A percentile compares a stretch with the other conserved stretches of the same genome.
These are phyloP conservation scores for Ophiostoma montium DNA, from an alignment of 2,329 filamentous ascomycete genomes.

Conservation along the genomic window DNA sequence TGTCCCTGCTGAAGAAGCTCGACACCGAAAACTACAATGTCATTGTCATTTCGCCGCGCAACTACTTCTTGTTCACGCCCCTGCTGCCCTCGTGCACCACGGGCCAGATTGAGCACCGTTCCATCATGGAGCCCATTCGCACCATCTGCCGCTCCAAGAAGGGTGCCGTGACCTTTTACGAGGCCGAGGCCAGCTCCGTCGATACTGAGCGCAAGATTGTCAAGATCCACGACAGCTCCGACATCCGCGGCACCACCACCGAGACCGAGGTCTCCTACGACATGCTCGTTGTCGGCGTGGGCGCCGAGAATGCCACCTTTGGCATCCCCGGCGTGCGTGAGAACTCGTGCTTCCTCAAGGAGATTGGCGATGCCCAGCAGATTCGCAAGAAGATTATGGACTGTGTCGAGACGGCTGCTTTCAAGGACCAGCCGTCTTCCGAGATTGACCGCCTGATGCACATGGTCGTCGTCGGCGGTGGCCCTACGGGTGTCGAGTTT, in stretches of 20 bases:
- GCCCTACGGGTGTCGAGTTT: conserved; percentile 94
- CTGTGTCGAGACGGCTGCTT: conserved; percentile 94
- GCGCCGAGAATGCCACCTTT: conserved; percentile 96
- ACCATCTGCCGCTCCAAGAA: conserved; percentile 94
- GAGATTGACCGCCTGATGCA: conserved; percentile 90
- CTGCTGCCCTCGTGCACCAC: conserved; percentile 95
- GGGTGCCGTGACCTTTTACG: conserved; percentile 88
- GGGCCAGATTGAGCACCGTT: conserved; percentile 94
- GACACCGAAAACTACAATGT: conserved; percentile 99
- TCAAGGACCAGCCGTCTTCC: conserved; percentile 84
- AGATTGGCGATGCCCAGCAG: conserved; percentile 87
- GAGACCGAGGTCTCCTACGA: conserved; percentile 91
- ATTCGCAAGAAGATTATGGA: conserved; percentile 99
- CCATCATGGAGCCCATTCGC: conserved; percentile 98
- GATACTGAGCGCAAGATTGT: conserved; percentile 83
- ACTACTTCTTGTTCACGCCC: conserved; percentile 99
- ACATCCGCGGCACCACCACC: conserved; percentile 70
- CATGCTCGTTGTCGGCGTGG: conserved; percentile 94
- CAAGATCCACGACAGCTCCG: conserved; percentile 81
- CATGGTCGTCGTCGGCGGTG: conserved; percentile 93
- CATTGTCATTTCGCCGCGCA: conserved; percentile 90
- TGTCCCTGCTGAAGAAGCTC: conserved; percentile 95
- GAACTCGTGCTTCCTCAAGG: conserved; percentile 95
- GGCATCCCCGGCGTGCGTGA: conserved; percentile 92
- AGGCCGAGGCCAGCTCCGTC: conserved; percentile 92